phyloP scores from a whole-genome alignment of 768 basidiomycete species.

The Favolaschia claudopus region DNA sequence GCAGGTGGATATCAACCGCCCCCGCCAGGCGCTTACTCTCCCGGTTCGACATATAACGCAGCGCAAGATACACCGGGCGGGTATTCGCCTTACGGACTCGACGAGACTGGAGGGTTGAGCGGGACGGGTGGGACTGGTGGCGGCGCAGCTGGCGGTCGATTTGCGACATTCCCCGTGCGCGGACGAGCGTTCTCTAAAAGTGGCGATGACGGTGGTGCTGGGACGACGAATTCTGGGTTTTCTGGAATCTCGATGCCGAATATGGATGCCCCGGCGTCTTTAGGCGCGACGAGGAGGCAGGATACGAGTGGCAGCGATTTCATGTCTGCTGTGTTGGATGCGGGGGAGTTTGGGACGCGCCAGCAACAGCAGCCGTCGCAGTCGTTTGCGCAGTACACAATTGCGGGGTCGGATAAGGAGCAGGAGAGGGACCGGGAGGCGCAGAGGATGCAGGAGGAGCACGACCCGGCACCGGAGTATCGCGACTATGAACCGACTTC shows the following conservation, averaged over 20 bases:
- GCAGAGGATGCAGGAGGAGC: conserved; percentile 14
- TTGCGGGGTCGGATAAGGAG: conserved; percentile 16
- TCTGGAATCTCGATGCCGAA: not conserved
- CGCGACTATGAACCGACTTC: conserved; percentile 35
- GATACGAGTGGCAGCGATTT: conserved; percentile 26
- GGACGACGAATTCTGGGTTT: not conserved
- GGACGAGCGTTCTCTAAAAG: conserved; percentile 11
- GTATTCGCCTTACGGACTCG: conserved; percentile 26
- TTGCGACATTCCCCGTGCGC: conserved; percentile 70
- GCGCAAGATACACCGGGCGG: not conserved
- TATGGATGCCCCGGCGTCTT: not conserved
- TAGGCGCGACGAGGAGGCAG: conserved; percentile 11
- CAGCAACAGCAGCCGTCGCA: not conserved
- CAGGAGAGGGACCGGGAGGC: conserved; percentile 6
- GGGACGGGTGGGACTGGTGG: conserved; percentile 29
- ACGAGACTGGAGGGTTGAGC: conserved; percentile 51
- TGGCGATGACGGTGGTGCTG: not conserved
- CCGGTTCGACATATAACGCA: not conserved
- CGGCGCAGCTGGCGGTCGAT: conserved; percentile 53
- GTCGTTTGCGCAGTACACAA: not conserved
- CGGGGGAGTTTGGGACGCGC: conserved; percentile 18
- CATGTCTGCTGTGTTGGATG: conserved; percentile 25
- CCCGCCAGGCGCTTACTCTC: not conserved
- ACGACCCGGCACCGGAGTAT: conserved; percentile 49
- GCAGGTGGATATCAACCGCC: not conserved